Base-by-base conservation (phyloP, 2,329 filamentous ascomycete species). In the Stachybotrys chlorohalonatus region DNA sequence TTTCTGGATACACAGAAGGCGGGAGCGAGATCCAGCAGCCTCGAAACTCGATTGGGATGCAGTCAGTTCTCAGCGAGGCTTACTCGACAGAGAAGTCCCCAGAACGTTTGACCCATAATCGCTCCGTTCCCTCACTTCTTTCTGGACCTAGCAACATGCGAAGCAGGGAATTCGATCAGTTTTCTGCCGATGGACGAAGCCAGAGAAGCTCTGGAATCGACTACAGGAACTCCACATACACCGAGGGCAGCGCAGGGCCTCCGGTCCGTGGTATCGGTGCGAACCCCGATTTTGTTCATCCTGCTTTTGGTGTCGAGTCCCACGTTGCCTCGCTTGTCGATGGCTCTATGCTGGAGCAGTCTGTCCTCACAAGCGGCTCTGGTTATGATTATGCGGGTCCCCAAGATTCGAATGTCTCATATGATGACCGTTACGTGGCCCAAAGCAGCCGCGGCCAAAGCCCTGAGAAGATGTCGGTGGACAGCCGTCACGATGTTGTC, bases 251-350 rank as follows among this genome's bases (percentile, higher is more conserved):
- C 55, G 79, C 50, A 24, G 85, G 84, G 36, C 87, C 89, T 62
- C 82, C 89, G 54, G 83, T 96, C 31, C 83, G 81, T 32, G 83
- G 81, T 17, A 73, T 90, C 50, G 86, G 81, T 47, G 84, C 85
- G 11, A 95, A 89, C 61, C 86, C 90, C 2, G 80, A 89, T 60
- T 86, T 90, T 64, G 80, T 95, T 3, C 84, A 91, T 62, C 85
- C 83, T 1, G 83, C 82, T 2, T 66, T 84, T 39, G 90, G 82
- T 2, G 85, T 95, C 0, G 92, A 96, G 69, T 96, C 92, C 13
- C 89, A 88, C 9, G 92, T 97, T 11, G 93, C 93, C 7, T 96
- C 92, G 15, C 75, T 97, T 7, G 75, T 86, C 1, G 87, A 94
- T 62, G 90, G 91, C 16, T 93, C 90, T 0, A 74, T 80, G 68